Evolutionary conservation across 805 yeast genomes (phyloP).

Genomic region (Kuraishia piskuri): DNA sequence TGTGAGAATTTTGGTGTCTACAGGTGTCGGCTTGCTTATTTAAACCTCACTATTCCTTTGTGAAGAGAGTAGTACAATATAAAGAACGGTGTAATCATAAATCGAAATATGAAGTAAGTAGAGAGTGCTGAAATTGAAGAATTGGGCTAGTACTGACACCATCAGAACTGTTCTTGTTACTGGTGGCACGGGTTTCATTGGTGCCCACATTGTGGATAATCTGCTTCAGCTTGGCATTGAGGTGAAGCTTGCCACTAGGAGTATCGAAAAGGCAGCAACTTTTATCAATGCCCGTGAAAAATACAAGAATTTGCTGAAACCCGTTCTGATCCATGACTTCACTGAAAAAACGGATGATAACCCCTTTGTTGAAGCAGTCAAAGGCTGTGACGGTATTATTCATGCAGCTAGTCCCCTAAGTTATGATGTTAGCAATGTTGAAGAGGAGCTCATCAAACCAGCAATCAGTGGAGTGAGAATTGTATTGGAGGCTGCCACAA

Average conservation of each 20-base stretch:
- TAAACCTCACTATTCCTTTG: background rate
- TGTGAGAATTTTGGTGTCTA: background rate
- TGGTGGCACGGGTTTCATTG: constrained; percentile 7
- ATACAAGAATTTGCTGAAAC: constrained; percentile 9
- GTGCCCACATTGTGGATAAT: constrained; percentile 5
- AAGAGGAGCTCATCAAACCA: constrained; percentile 11
- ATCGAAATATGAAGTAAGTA: background rate
- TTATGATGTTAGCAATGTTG: constrained; percentile 10
- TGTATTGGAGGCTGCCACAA: constrained; percentile 6
- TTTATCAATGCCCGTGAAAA: constrained; percentile 10
- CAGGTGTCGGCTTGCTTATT: background rate
- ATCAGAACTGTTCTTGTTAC: constrained; percentile 3
- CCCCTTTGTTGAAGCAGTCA: constrained; percentile 7
- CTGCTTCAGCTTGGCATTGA: constrained; percentile 8
- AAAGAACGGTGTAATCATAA: no score
- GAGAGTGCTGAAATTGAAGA: background rate
- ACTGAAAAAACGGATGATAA: background rate
- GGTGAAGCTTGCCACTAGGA: constrained; percentile 17
- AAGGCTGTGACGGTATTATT: constrained; percentile 8
- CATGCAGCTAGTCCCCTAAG: constrained; percentile 9
- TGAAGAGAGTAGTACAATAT: background rate
- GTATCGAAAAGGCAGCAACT: constrained; percentile 11
- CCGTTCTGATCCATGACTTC: constrained; percentile 11
- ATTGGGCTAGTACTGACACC: background rate
- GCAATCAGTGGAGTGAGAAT: constrained; percentile 10